These are phyloP conservation scores for Ceratocystis eucalypticola DNA, from an alignment of 2,329 filamentous ascomycete genomes.

Conservation along the genomic window DNA sequence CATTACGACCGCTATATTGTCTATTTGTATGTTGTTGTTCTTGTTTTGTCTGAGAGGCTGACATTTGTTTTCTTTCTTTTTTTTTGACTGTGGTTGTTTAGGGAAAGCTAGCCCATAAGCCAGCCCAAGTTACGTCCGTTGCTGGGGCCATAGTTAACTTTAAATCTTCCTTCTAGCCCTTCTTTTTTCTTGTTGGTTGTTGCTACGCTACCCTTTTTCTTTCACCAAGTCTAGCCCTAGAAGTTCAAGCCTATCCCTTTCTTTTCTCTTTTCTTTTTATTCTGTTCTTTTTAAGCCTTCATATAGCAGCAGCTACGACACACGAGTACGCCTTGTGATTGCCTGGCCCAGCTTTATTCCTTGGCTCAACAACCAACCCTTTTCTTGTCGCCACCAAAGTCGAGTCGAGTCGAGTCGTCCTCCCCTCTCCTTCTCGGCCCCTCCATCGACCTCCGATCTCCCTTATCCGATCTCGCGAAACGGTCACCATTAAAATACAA, in stretches of 20 bases:
- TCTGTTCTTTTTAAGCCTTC: not conserved
- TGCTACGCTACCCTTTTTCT: not conserved
- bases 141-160: slow-evolving; percentile 4
- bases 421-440: not conserved
- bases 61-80: not conserved
- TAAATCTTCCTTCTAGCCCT: not conserved
- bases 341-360: not conserved
- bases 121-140: not conserved
- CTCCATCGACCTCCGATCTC: not conserved
- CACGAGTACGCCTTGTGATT: not conserved
- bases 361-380: not conserved
- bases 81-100: not conserved
- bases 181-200: not conserved
- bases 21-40: not conserved
- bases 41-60: not conserved
- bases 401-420: not conserved
- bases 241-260: not conserved
- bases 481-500: not conserved
- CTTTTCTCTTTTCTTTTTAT: not conserved
- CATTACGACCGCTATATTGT: not conserved
- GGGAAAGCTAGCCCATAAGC: not conserved
- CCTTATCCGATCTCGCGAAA: slow-evolving; percentile 3
- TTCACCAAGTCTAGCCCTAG: not conserved
- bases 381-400: not conserved
- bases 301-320: not conserved